phyloP scores from a whole-genome alignment of 164 flowering plant species.

The Sextonia rubra region DNA sequence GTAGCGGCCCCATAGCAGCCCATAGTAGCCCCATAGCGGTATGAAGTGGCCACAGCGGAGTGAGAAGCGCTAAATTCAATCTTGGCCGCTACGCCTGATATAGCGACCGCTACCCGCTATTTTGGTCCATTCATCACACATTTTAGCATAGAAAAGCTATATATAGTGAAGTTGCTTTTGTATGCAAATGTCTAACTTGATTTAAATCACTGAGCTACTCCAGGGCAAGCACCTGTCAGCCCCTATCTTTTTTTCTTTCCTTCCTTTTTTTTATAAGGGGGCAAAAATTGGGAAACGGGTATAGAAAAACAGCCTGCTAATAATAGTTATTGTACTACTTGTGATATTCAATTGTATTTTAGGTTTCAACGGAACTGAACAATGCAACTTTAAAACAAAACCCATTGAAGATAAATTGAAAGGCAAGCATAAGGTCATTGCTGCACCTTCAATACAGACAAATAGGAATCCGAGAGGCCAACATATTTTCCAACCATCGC shows the following conservation, averaged over 20 bases:
- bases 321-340: not conserved
- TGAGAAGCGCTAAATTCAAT: too few relatives aligned
- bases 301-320: not conserved
- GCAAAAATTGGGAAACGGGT: too few relatives aligned
- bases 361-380: not conserved
- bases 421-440: not conserved
- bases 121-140: too few relatives aligned
- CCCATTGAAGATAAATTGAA: not conserved
- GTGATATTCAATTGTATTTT: not conserved
- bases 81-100: too few relatives aligned
- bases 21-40: too few relatives aligned
- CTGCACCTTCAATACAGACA: constrained; percentile 87
- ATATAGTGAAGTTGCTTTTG: too few relatives aligned
- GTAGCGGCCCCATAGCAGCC: too few relatives aligned
- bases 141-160: too few relatives aligned
- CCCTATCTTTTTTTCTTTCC: not conserved
- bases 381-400: not conserved
- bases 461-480: constrained; percentile 85
- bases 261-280: too few relatives aligned
- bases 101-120: too few relatives aligned
- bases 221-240: not conserved
- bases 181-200: not conserved
- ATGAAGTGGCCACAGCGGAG: too few relatives aligned
- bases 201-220: not conserved
- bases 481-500: constrained; percentile 97